These are phyloP conservation scores for Dianthus caryophyllus DNA, from an alignment of 148 eudicot genomes.

Conservation along the genomic window DNA sequence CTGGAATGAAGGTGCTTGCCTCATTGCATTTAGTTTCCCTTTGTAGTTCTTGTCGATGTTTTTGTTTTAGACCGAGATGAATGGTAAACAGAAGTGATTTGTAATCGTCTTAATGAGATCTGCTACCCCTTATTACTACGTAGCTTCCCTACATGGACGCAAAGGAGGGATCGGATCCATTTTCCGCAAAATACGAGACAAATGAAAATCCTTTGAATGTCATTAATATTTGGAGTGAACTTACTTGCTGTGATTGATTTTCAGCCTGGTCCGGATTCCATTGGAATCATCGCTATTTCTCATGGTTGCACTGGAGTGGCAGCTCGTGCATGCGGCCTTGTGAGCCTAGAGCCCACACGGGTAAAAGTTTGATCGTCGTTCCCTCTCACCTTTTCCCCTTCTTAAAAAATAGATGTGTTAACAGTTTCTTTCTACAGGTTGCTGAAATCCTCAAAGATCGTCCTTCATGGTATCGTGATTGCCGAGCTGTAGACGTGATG, in stretches of 20 bases:
- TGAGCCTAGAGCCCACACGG: conserved; percentile 45
- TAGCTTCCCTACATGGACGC: no score
- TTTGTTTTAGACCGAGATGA: not conserved
- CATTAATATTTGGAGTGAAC: not conserved
- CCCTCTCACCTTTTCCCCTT: not conserved
- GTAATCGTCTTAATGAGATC: no score
- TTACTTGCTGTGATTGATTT: not conserved
- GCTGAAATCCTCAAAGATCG: conserved; percentile 51
- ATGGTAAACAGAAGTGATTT: no score
- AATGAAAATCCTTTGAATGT: no score
- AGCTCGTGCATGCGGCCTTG: conserved; percentile 60
- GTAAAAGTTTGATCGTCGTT: conserved; percentile 26
- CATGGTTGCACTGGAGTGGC: conserved; percentile 53
- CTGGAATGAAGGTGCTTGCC: conserved; percentile 47
- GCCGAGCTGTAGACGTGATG: conserved; percentile 44
- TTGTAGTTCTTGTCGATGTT: not conserved
- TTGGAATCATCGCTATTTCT: conserved; percentile 50
- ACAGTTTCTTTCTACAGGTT: conserved; percentile 21
- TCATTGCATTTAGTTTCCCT: not conserved
- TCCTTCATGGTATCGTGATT: conserved; percentile 46
- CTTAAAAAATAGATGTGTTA: not conserved
- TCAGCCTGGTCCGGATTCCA: conserved; percentile 59
- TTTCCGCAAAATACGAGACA: not conserved
- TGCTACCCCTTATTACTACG: no score
- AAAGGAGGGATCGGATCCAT: no score